Evolutionary conservation across 164 flowering plant species (phyloP).

Genomic region (Sedum album): DNA sequence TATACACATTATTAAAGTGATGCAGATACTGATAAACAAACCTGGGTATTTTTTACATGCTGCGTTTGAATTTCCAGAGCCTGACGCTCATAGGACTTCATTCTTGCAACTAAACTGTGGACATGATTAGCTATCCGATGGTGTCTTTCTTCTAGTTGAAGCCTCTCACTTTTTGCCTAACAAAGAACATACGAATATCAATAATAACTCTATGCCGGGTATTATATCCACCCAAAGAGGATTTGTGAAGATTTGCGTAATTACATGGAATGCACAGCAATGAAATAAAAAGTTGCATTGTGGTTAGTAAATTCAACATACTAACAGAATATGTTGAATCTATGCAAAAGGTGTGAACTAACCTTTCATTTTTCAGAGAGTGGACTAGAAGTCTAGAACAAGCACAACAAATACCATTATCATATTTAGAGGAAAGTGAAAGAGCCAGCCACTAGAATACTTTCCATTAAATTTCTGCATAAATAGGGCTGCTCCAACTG

Average conservation of each 20-base stretch:
- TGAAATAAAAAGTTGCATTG: not conserved
- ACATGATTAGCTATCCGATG: slow-evolving; percentile 26
- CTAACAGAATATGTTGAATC: no score
- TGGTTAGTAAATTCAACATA: no score
- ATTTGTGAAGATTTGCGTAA: not conserved
- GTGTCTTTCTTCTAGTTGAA: slow-evolving; percentile 48
- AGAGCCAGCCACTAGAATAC: no score
- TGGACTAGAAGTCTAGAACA: not conserved
- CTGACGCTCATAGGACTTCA: slow-evolving; percentile 48
- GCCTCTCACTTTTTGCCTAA: slow-evolving; percentile 56
- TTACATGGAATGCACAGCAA: not conserved
- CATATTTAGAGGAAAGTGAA: no score
- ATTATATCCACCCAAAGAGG: not conserved
- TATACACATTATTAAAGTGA: not conserved
- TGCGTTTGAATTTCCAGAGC: slow-evolving; percentile 57
- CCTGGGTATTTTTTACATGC: slow-evolving; percentile 65
- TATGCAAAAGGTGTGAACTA: not conserved
- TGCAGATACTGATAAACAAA: slow-evolving; percentile 11
- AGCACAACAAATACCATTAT: no score
- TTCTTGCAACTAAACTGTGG: slow-evolving; percentile 33
- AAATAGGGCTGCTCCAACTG: not conserved
- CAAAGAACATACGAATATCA: not conserved
- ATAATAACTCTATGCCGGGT: not conserved
- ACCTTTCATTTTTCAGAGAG: not conserved
- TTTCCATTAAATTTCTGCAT: not conserved